Conservation (phyloP, 2,329 filamentous ascomycete genomes). For the Triangularia verruculosa region DNA sequence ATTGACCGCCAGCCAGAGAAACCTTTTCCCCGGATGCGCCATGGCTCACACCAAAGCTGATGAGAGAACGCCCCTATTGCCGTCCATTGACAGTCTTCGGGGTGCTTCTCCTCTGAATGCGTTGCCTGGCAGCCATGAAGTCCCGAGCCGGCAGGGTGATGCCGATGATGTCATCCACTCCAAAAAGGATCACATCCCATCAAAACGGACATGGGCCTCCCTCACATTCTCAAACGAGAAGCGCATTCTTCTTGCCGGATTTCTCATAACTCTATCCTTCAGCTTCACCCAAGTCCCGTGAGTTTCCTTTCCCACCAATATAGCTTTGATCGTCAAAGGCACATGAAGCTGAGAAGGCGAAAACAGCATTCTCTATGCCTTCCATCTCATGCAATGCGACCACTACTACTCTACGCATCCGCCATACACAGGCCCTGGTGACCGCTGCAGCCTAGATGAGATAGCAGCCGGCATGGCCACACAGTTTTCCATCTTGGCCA, state of each 20-base stretch:
- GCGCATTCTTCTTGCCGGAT: slow-evolving; percentile 50
- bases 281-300: slow-evolving; percentile 50
- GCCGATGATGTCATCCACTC: background rate
- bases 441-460: slow-evolving; percentile 58
- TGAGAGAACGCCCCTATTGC: background rate
- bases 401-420: slow-evolving; percentile 62
- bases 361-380: slow-evolving; percentile 56
- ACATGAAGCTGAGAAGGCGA: background rate
- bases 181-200: background rate
- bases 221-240: slow-evolving; percentile 20
- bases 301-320: no score
- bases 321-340: background rate
- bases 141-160: background rate
- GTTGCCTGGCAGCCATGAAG: background rate
- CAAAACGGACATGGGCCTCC: background rate
- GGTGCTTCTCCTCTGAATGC: no score
- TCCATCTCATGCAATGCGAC: slow-evolving; percentile 70
- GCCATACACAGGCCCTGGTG: slow-evolving; percentile 43
- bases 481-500: slow-evolving; percentile 62
- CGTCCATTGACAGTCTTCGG: background rate
- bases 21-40: background rate
- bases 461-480: slow-evolving; percentile 64
- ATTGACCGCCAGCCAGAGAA: no score
- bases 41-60: background rate
- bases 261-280: slow-evolving; percentile 54